These are phyloP conservation scores for Neocatenulostroma microsporum DNA, from an alignment of 2,329 filamentous ascomycete genomes.

Conservation along the genomic window DNA sequence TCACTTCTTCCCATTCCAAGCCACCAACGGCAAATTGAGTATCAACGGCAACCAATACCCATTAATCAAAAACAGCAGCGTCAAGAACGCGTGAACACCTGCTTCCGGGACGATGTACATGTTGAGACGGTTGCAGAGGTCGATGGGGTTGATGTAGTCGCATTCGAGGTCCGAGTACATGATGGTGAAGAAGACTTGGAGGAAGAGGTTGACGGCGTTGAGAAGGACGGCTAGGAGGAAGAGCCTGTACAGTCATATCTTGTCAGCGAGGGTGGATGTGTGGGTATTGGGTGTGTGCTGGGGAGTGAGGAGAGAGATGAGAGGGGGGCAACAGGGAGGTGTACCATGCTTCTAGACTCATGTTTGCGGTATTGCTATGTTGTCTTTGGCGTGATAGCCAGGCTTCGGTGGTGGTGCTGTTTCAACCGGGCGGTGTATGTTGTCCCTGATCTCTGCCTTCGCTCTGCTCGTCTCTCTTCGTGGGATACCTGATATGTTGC, in stretches of 20 bases:
- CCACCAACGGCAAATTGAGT: constrained; percentile 84
- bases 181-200: constrained; percentile 99
- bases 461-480: too few species aligned
- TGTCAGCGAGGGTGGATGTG: not conserved
- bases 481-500: too few species aligned
- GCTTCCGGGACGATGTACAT: constrained; percentile 99
- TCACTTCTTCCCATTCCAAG: constrained; percentile 97
- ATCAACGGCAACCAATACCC: constrained; percentile 94
- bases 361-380: constrained; percentile 2
- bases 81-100: constrained; percentile 92
- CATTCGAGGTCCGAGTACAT: constrained; percentile 99
- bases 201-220: constrained; percentile 99
- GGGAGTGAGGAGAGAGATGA: not conserved
- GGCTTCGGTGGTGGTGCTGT: too few species aligned
- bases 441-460: too few species aligned
- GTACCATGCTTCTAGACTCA: constrained; percentile 6
- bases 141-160: constrained; percentile 99
- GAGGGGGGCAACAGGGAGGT: not conserved
- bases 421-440: too few species aligned
- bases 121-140: constrained; percentile 99
- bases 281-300: not conserved
- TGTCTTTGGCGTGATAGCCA: too few species aligned
- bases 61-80: constrained; percentile 93
- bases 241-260: constrained; percentile 49
- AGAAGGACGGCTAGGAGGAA: constrained; percentile 97